Base-by-base conservation (phyloP, 2,329 filamentous ascomycete species). In the Fusarium sp. region DNA sequence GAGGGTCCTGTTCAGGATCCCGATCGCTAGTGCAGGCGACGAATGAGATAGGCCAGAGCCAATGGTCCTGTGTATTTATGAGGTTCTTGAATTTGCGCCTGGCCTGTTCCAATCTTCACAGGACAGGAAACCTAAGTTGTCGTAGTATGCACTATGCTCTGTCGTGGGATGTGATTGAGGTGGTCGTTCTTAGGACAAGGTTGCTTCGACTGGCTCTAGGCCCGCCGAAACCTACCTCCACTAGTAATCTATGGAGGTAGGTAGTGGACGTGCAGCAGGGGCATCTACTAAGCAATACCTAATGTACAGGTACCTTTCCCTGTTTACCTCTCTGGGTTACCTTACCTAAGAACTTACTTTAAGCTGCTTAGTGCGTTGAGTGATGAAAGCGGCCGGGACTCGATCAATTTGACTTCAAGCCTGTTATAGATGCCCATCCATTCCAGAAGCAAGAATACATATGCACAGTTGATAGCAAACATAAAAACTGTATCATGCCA, bases 331-430 rank as follows among this genome's bases (percentile, higher is more conserved):
- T 23, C 23, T 9, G 30, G 34, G 57, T 28, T 50, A 62, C 60
- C 57, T 46, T 46, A 66, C 38, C 38, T 61, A 31, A 28, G 31
- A 41, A 38, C 38, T 58, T 45, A 33, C 44, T 45, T 23, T 49
- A 33, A n/a, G 23, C 18, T 40, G 49, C 36, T 46, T 52, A 49
- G 56, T 46, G 37, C 33, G 23, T 44, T 31, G 54, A 64, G 18
- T 31, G 18, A 69, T 70, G 67, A 53, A 70, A 67, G 57, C 67
- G 53, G 67, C 54, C 54, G 45, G 42, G 57, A 60, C 67, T 70
- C 62, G 42, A 56, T 62, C 46, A 67, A 46, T 40, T n/a, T 18
- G 31, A 42, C 18, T 51, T 44, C 28, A 36, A 53, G 33, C 26
- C 36, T 49, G 50, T 52, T 45, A 64, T 23, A 23, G 23, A 23